A percentile compares a stretch with the other conserved stretches of the same genome.
Evolutionary conservation across 352 stramenopile genomes (phyloP).

Genomic region (Sclerospora graminicola): DNA sequence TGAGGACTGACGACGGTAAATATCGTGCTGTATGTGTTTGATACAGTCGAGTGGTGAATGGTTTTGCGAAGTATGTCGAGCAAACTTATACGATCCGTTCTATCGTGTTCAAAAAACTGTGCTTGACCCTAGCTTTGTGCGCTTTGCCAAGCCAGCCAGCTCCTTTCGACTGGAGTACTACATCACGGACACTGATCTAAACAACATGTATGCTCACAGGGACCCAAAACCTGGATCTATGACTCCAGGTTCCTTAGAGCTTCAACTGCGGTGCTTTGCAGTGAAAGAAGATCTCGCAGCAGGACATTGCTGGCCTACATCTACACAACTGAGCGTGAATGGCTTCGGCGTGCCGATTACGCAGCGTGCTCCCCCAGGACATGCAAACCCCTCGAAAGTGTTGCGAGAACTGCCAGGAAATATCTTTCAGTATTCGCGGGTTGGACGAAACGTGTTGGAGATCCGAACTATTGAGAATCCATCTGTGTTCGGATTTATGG

Average conservation of each 20-base stretch:
- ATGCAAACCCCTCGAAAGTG: slow-evolving; percentile 75
- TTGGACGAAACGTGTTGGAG: slow-evolving; percentile 67
- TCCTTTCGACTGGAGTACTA: slow-evolving; percentile 56
- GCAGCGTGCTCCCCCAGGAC: slow-evolving; percentile 57
- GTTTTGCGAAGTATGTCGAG: slow-evolving; percentile 65
- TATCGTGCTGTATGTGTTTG: slow-evolving; percentile 2
- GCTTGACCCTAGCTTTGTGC: slow-evolving; percentile 42
- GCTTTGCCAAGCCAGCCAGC: slow-evolving; percentile 39
- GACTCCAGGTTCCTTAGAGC: slow-evolving; percentile 49
- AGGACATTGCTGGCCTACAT: slow-evolving; percentile 65
- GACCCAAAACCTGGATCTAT: slow-evolving; percentile 41
- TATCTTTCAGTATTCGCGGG: slow-evolving; percentile 55
- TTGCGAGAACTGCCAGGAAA: slow-evolving; percentile 63
- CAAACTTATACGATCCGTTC: slow-evolving; percentile 66
- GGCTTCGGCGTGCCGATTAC: slow-evolving; percentile 56
- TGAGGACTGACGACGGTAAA: too few relatives aligned
- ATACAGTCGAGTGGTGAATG: slow-evolving; percentile 36
- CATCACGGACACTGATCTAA: slow-evolving; percentile 63
- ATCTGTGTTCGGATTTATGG: slow-evolving; percentile 50
- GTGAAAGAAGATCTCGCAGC: slow-evolving; percentile 61
- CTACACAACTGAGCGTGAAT: slow-evolving; percentile 57
- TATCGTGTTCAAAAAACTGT: slow-evolving; percentile 48
- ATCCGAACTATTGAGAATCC: slow-evolving; percentile 59
- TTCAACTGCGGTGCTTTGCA: slow-evolving; percentile 70
- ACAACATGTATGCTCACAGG: slow-evolving; percentile 49